Evolutionary conservation across 148 eudicot species (phyloP).

Genomic region (Pharnaceum exiguum): DNA sequence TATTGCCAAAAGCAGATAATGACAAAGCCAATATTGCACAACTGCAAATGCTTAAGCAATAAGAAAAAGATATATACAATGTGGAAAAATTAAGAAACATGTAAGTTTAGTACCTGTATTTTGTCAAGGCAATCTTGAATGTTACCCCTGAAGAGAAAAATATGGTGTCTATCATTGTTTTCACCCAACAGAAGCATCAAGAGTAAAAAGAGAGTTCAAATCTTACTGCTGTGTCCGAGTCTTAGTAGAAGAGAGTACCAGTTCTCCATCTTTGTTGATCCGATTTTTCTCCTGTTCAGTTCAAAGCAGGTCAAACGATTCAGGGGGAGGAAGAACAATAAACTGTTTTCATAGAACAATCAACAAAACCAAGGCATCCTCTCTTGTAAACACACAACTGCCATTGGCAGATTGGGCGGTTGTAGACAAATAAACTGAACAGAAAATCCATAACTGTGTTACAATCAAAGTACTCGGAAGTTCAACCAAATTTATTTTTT

Average conservation of each 20-base stretch:
- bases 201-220: constrained; percentile 11
- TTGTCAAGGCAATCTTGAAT: constrained; percentile 70
- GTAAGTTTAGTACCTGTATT: constrained; percentile 51
- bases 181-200: neutral
- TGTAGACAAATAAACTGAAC: too few species aligned
- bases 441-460: too few species aligned
- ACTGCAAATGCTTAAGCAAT: neutral
- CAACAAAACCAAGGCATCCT: too few species aligned
- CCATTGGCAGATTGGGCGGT: too few species aligned
- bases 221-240: constrained; percentile 76
- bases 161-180: constrained; percentile 7
- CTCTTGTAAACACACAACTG: too few species aligned
- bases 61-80: neutral
- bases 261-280: constrained; percentile 84
- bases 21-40: neutral
- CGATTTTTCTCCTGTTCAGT: constrained; percentile 75
- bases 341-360: too few species aligned
- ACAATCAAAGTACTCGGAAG: too few species aligned
- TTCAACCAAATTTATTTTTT: too few species aligned
- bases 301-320: neutral
- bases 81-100: neutral
- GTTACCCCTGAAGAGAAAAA: constrained; percentile 54
- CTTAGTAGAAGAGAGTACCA: constrained; percentile 77
- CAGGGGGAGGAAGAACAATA: neutral
- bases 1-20: neutral